These are phyloP conservation scores for Vigna trinervia DNA, from an alignment of 306 rosid genomes.

Conservation along the genomic window DNA sequence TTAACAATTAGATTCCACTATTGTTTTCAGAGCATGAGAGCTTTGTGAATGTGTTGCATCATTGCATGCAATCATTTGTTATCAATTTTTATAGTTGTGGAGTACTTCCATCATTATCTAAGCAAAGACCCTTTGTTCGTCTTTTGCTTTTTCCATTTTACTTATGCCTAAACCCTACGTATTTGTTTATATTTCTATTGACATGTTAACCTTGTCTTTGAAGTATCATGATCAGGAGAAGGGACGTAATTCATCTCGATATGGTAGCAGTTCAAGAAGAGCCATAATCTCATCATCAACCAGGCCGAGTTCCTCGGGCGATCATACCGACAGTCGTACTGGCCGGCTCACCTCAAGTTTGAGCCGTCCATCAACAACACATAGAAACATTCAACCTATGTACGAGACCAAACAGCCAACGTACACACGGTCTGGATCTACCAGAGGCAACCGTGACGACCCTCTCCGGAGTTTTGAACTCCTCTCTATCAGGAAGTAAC, in stretches of 20 bases:
- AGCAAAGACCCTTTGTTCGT: not conserved
- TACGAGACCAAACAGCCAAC: slow-evolving; percentile 63
- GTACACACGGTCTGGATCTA: slow-evolving; percentile 55
- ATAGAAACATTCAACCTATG: slow-evolving; percentile 53
- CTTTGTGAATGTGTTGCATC: slow-evolving; percentile 23
- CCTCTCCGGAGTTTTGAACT: slow-evolving; percentile 92
- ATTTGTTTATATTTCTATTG: not conserved
- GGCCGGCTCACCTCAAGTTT: slow-evolving; percentile 62
- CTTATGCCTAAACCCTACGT: not conserved
- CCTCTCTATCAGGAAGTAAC: slow-evolving; percentile 89
- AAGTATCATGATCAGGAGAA: slow-evolving; percentile 78
- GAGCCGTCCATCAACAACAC: slow-evolving; percentile 70
- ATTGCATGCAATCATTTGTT: slow-evolving; percentile 10
- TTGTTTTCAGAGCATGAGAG: not conserved
- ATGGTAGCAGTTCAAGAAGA: slow-evolving; percentile 90
- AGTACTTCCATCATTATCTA: not conserved
- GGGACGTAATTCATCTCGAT: slow-evolving; percentile 75
- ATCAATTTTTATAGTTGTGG: not conserved
- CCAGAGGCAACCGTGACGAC: slow-evolving; percentile 81
- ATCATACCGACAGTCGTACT: slow-evolving; percentile 70
- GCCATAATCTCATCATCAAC: slow-evolving; percentile 61
- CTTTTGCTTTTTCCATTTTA: not conserved
- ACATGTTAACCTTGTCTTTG: slow-evolving; percentile 35
- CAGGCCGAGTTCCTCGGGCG: slow-evolving; percentile 84
- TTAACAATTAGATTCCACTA: not conserved